Evolutionary conservation across 2,329 filamentous ascomycete species (phyloP), one percentile per base, ranked within the genome.

Genomic region (Aspergillus fumigatus): DNA sequence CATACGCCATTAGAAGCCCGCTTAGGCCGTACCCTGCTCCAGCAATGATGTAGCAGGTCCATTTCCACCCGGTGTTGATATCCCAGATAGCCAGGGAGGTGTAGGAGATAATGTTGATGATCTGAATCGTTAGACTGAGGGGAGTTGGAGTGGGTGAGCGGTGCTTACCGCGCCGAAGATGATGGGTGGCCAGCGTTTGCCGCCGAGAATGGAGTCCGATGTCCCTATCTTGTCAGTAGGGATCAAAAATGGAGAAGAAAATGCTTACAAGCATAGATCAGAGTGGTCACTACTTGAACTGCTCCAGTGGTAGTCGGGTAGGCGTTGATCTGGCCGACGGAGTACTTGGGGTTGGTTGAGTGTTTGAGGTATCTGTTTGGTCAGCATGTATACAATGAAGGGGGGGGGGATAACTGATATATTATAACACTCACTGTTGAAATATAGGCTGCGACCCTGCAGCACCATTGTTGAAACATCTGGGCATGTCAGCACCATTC

Each of bases 161-260:
- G 25, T 67, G 87, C 67, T 61, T 54, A 75, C 67, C 0, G 76
- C 80, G 1, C 78, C 80, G 50, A 87, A 84, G 1, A 88, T 70
- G 45, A 88, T 86, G 0, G 83, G 78, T 0, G 85, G 86, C 85
- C 85, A 88, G 4, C 86, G 76, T 0, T 76, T 79, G 2, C 86
- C 85, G 19, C 75, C 74, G 48, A 86, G 80, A 0, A 88, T 53
- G 0, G 80, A 79, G 66, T 88, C 86, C 0, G 85, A 88, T 0
- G 80, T 80, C 86, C 85, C 69, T 67, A 3, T 26, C 35, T 29
- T 40, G n/a, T 29, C 8, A 52, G 19, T 40, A 27, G 7, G 4
- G 32, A 19, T 29, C 3, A 3, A 0, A 2, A 14, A 11, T 2
- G 4, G 4, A 4, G n/a, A 21, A 2, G 4, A 26, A 1, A 7